phyloP scores from a whole-genome alignment of 768 basidiomycete species.

The Leccinum arenicola region DNA sequence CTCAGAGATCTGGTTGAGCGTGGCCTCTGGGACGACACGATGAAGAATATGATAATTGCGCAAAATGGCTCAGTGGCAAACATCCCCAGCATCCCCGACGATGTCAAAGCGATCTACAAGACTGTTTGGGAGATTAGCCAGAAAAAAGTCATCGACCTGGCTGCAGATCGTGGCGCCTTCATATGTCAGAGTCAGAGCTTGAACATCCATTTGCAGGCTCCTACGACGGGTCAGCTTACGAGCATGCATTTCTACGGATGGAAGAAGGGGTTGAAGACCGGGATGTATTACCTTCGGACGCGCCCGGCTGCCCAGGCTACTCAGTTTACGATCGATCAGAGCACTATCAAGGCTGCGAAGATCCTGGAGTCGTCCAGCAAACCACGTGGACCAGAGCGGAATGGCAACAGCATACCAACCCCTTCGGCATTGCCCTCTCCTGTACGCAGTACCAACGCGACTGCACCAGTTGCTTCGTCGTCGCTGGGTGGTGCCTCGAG shows the following conservation, averaged over 20 bases:
- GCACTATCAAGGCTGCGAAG: slow-evolving; percentile 59
- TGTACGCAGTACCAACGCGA: slow-evolving; percentile 29
- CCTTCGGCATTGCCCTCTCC: slow-evolving; percentile 30
- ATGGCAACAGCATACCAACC: slow-evolving; percentile 16
- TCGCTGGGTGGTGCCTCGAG: slow-evolving; percentile 12
- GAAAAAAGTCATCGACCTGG: slow-evolving; percentile 96
- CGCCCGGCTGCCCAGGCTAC: slow-evolving; percentile 93
- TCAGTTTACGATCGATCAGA: slow-evolving; percentile 95
- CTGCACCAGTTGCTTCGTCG: slow-evolving; percentile 28
- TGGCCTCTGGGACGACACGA: slow-evolving; percentile 94
- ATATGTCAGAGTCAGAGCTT: slow-evolving; percentile 96
- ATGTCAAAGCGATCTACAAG: slow-evolving; percentile 98
- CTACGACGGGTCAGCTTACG: slow-evolving; percentile 88
- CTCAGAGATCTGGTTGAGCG: slow-evolving; percentile 96
- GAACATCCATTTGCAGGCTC: slow-evolving; percentile 89
- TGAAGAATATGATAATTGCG: slow-evolving; percentile 99
- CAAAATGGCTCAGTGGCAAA: slow-evolving; percentile 88
- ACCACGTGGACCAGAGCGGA: slow-evolving; percentile 14
- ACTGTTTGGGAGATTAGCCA: slow-evolving; percentile 99
- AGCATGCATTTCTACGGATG: slow-evolving; percentile 99
- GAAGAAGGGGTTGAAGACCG: slow-evolving; percentile 98
- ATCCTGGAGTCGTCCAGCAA: slow-evolving; percentile 23
- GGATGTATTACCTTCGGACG: slow-evolving; percentile 97
- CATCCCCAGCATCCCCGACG: slow-evolving; percentile 83
- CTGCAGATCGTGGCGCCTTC: slow-evolving; percentile 98